Evolutionary conservation across 495 filamentous ascomycete species (phyloP), one percentile per base, ranked within the genome.

Genomic region (Geopyxis carbonaria): DNA sequence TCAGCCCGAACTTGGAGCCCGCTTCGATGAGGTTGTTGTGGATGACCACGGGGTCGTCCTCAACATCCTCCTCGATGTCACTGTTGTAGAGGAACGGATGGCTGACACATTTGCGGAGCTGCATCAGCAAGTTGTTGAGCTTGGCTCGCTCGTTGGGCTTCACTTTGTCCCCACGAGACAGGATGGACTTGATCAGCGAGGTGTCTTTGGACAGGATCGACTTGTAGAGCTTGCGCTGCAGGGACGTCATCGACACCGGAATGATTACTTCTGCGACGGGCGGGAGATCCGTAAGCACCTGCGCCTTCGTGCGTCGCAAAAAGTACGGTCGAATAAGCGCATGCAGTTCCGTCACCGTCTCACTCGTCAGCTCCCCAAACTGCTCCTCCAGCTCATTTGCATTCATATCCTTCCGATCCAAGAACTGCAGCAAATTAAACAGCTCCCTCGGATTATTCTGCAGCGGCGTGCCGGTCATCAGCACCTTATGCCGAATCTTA

Each of bases 361-460:
- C 81, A 34, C 73, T 72, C 0, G 76, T 81, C 25, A 94, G 61
- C 8, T 73, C 67, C 6, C 63, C 66, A 55, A 81, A 95, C 51
- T 86, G 56, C 31, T 68, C 60, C 44, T 99, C 89, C 4, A 95
- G 61, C 0, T 63, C 51, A 19, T 68, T 68, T 1, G 91, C 85
- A 44, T 80, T 63, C 28, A 77, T 65, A 0, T 50, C 38, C 0
- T 59, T 65, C 3, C 65, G 63, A 51, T 95, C 80, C 24, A 93
- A 62, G 55, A 99, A 99, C 50, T 95, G 86, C 1, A 99, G 62
- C 6, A 99, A 69, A 50, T 93, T 99, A 59, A 95, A 94, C 2
- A 99, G 58, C 53, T 99, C 89, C 40, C 82, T 66, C 32, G 80
- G 78, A 55, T 93, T 95, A 51, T 99, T 99, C 46, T 99, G 89